Evolutionary conservation across 139 green algal genomes (phyloP).

Genomic region (Trebouxia sp.): DNA sequence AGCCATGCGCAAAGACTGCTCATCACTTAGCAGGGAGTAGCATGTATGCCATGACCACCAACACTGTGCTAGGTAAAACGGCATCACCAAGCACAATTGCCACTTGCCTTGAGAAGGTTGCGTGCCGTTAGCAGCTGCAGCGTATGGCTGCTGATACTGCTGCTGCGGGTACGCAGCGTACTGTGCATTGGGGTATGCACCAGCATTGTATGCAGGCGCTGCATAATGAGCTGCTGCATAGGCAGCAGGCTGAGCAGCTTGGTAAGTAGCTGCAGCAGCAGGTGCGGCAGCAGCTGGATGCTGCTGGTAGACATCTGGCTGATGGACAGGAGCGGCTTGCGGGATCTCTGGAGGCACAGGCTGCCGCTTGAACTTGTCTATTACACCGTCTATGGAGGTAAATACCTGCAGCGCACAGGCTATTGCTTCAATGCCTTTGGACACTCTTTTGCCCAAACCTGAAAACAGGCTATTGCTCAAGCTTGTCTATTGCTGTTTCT

Average conservation of each 20-base stretch:
- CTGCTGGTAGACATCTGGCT: neutral
- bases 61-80: too few species aligned
- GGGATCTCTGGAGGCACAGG: slow-evolving; percentile 4
- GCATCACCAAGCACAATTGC: too few species aligned
- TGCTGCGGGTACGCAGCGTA: neutral
- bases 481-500: too few species aligned
- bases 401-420: slow-evolving; percentile 23
- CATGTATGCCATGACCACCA: too few species aligned
- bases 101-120: too few species aligned
- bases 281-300: neutral
- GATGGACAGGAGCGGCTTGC: neutral
- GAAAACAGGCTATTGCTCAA: neutral
- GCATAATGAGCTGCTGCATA: neutral
- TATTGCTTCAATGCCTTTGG: neutral
- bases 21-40: too few species aligned
- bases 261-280: neutral
- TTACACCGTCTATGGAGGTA: slow-evolving; percentile 39
- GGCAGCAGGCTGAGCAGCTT: neutral
- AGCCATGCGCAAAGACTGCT: too few species aligned
- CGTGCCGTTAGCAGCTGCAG: slow-evolving; percentile 13
- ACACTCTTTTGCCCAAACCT: neutral
- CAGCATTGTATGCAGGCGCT: slow-evolving; percentile 2
- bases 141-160: slow-evolving; percentile 23
- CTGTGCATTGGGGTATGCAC: neutral
- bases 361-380: slow-evolving; percentile 39